Base-by-base conservation (phyloP, 23 red algal species). In the Gracilaria gracilis region DNA sequence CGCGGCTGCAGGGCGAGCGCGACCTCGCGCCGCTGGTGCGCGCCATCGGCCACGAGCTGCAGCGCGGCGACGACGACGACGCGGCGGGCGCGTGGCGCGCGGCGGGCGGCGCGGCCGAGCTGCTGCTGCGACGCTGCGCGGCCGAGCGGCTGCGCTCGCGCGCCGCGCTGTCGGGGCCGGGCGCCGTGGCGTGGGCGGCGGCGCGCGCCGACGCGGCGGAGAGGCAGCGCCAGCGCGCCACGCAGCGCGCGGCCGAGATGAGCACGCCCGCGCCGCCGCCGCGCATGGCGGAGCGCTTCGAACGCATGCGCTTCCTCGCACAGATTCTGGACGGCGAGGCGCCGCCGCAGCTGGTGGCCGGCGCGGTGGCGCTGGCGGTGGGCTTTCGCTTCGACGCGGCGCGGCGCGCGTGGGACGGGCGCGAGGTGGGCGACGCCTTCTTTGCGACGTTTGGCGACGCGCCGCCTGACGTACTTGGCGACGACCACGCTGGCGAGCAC, bases 401-500 rank as follows among this genome's bases (percentile, higher is more conserved):
- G 61, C 53, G 58, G 46, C 44, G 76, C 16, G 24, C 44, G 87
- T 91, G 87, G 87, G 40, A 72, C 37, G 87, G 55, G 0, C 29
- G 58, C 7, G 73, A 20, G 7, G 87, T 91, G 24, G 11, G 37
- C 23, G 87, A 91, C 54, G 87, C 4, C 3, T 36, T 40, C 61
- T 91, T 91, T 69, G 17, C 15, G 54, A 36, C 23, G 70, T 81
- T 81, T 28, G 87, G 87, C n/a, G 76, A 91, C 61, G 35, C 21
- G 39, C 87, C 87, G 58, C 76, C 87, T 5, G 87, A 91, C 50
- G 61, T 91, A 35, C 87, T 91, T 0, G 87, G 87, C 34, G 73
- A 91, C 61, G 87, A 91, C 57, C 24, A 24, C 29, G n/a, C n/a
- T n/a, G 54, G 7, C 36, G 36, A 14, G 71, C 21, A 76, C 11